These are phyloP conservation scores for Cymbopogon citratus DNA, from an alignment of 176 grass and related monocot genomes.

Conservation along the genomic window DNA sequence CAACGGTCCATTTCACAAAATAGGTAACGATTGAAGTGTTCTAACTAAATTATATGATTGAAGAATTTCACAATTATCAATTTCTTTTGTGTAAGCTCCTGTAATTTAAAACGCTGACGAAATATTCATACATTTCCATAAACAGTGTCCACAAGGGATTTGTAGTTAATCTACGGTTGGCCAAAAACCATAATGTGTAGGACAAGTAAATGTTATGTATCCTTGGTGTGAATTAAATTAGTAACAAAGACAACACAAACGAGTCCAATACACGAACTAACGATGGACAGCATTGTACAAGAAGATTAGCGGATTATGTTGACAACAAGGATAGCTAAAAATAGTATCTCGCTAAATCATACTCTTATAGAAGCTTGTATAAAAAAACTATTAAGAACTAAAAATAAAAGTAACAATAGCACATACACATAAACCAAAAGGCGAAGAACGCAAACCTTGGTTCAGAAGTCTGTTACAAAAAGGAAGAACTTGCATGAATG, in stretches of 20 bases:
- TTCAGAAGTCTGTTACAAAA: slow-evolving; percentile 89
- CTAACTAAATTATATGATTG: neutral
- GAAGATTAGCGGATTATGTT: neutral
- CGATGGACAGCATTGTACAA: neutral
- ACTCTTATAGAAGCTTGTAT: neutral
- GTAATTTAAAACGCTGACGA: neutral
- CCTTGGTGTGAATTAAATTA: neutral
- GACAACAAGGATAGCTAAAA: neutral
- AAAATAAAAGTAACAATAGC: neutral
- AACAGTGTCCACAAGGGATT: neutral
- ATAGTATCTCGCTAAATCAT: slow-evolving; percentile 2
- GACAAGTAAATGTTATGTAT: neutral
- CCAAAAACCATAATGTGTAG: neutral
- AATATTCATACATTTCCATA: neutral
- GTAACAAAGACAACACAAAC: neutral
- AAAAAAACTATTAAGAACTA: neutral
- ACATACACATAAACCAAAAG: neutral
- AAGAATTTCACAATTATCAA: neutral
- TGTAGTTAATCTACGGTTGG: neutral
- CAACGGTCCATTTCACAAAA: neutral
- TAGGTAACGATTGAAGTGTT: neutral
- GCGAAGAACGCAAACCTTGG: slow-evolving; percentile 50
- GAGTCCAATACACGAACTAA: neutral
- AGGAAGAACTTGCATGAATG: slow-evolving; percentile 92
- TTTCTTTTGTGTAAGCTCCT: neutral